Evolutionary conservation across 2,329 filamentous ascomycete genomes (phyloP), one percentile per base, ranked within the genome.

Genomic region (Penicillium sp.): DNA sequence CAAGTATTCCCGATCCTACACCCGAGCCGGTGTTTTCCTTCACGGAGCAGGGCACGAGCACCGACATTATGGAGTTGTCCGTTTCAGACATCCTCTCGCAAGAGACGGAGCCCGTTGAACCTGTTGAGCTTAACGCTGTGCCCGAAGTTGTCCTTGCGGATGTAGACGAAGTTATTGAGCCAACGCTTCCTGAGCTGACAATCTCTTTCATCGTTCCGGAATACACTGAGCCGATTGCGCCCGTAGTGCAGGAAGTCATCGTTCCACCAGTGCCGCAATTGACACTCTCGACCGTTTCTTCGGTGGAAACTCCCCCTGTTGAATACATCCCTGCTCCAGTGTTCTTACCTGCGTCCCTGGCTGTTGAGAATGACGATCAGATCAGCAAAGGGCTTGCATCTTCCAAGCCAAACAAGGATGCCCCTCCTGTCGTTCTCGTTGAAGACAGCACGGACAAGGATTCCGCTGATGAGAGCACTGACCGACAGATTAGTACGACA

Each of bases 401-500:
- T 46, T 60, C 56, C 21, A 68, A 54, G 31, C 55, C 56, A 48
- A 60, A 19, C 8, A 61, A 66, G 31, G 63, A 67, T 13, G 76
- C 49, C 75, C 81, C 64, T 74, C 82, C 53, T 73, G 82, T 71
- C 75, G 80, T 62, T 80, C 82, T 90, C 72, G 86, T 86, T 3
- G 88, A 91, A 71, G 88, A 91, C 69, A 85, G 87, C 64, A 87
- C 86, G 3, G 81, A 83, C 47, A 86, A 88, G 66, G 84, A 84
- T 44, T 81, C 80, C 15, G 76, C 75, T 23, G 78, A 47, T 73
- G 75, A 26, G 72, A 73, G 5, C 67, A 80, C 56, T 69, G 67
- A 72, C 9, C 55, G 67, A 15, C 61, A 67, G 13, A 56, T 60
- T 45, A 69, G 67, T 56, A 66, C 60, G 13, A 83, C 66, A 83